Evolutionary conservation across 306 rosid genomes (phyloP).

Genomic region (Castanospermum australe): DNA sequence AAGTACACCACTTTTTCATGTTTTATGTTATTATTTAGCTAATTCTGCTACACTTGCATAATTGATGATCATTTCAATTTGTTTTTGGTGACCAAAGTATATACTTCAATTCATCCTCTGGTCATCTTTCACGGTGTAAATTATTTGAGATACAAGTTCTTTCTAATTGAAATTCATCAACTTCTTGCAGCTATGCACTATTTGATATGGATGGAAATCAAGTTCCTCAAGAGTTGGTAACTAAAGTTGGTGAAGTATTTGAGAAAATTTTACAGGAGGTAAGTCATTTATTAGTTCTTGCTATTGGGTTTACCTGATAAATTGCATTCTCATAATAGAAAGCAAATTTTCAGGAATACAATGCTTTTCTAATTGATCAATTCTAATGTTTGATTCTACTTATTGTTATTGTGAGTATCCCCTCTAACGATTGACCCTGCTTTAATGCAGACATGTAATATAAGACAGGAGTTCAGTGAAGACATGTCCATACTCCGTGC

Average conservation of each 20-base stretch:
- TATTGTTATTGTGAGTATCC: constrained; percentile 17
- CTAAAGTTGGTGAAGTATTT: constrained; percentile 70
- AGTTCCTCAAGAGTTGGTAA: constrained; percentile 88
- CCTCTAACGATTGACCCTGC: constrained; percentile 28
- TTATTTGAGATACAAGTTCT: neutral
- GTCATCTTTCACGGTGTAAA: neutral
- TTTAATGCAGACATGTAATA: constrained; percentile 62
- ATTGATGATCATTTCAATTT: neutral
- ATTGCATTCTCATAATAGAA: neutral
- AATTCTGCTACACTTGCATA: neutral
- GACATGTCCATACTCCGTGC: constrained; percentile 86
- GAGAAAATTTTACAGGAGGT: constrained; percentile 79
- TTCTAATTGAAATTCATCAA: constrained; percentile 18
- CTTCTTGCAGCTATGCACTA: constrained; percentile 78
- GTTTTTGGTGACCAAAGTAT: neutral
- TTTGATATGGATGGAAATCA: constrained; percentile 95
- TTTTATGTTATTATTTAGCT: neutral
- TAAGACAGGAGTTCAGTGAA: constrained; percentile 63
- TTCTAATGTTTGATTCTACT: constrained; percentile 7
- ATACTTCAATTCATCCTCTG: neutral
- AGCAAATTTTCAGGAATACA: neutral
- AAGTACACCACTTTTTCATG: constrained; percentile 9
- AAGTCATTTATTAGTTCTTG: constrained; percentile 17
- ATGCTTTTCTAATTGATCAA: neutral
- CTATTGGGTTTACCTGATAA: constrained; percentile 4